Conservation (phyloP, 495 filamentous ascomycete genomes). For the Emericellopsis terricola region DNA sequence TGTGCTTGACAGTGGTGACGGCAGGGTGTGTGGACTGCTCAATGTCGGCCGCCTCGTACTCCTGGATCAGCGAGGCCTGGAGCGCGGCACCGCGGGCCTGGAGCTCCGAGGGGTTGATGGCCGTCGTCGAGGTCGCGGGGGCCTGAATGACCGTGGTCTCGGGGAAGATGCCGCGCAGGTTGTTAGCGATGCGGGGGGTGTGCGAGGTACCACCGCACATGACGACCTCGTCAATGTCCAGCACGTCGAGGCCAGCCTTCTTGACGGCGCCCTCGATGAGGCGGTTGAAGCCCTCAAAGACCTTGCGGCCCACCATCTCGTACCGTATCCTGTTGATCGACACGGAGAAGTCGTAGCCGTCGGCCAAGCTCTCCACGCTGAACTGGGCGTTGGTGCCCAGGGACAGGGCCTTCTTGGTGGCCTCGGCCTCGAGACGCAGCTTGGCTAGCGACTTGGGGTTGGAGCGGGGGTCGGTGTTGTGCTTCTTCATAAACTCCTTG, state of each 20-base stretch:
- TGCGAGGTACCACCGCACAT: conserved; percentile 84
- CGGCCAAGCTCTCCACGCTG: conserved; percentile 72
- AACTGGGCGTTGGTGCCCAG: conserved; percentile 75
- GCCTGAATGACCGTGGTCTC: conserved; percentile 61
- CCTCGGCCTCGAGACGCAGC: conserved; percentile 79
- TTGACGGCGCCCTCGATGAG: conserved; percentile 69
- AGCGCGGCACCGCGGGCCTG: conserved; percentile 81
- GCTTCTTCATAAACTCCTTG: conserved; percentile 89
- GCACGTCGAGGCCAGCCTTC: conserved; percentile 80
- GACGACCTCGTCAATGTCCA: conserved; percentile 91
- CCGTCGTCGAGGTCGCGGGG: conserved; percentile 53
- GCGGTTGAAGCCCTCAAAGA: conserved; percentile 71
- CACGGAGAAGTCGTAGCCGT: conserved; percentile 77
- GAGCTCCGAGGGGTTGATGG: conserved; percentile 88
- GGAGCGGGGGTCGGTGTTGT: conserved; percentile 70
- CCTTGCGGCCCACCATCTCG: conserved; percentile 70
- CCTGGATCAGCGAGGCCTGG: conserved; percentile 80
- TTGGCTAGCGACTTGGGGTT: conserved; percentile 72
- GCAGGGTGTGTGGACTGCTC: conserved; percentile 89
- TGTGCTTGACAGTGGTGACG: conserved; percentile 84
- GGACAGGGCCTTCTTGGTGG: conserved; percentile 75
- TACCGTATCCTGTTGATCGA: conserved; percentile 87
- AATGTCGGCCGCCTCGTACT: conserved; percentile 85
- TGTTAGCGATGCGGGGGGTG: conserved; percentile 76
- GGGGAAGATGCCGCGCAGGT: conserved; percentile 64